Base-by-base conservation (phyloP, 192 early-diverging fungal genomes). In the Coemansia aciculifera region DNA sequence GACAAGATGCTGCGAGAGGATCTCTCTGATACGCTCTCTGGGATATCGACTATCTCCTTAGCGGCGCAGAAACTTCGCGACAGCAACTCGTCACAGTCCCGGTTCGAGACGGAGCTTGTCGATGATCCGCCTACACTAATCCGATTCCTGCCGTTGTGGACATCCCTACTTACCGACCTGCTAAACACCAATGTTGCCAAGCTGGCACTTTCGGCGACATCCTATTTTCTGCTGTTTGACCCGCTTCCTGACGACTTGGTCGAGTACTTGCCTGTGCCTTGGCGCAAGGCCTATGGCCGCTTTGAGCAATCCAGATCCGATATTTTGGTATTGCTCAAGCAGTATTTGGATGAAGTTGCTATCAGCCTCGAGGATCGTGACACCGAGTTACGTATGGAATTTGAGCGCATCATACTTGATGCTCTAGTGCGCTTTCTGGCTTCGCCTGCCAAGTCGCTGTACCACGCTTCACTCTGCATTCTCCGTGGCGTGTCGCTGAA, bases 191-290 rank as follows among this genome's bases (percentile, higher is more conserved):
- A 69, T n/a, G 42, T 82, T 11, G 71, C 73, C 23, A 70, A 73
- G 31, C 57, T 74, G 44, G 57, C 79, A 0, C 23, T 82, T 3
- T 77, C 65, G 11, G 74, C 68, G 6, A 63, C 51, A 27, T 82
- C 79, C 32, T 82, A 77, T 34, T 24, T 82, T 43, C 40, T 82
- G 52, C 66, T 77, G 13, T 82, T 73, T 56, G 74, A 82, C 34
- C 68, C 67, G 29, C 39, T 82, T 15, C 75, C 75, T 5, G n/a
- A 8, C 2, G 38, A 59, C 23, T 40, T 81, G 38, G 24, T 59
- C 13, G n/a, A 17, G 1, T 67, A 43, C 17, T 61, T 77, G 46
- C 74, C 79, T 7, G 12, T 15, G 3, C 2, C 21, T n/a, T 78
- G 74, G 75, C 56, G 65, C 2, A 9, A 29, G 12, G 61, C 29